Percentiles rank a stretch among this genome's conserved stretches.
Conservation (phyloP, 306 rosid genomes). For the Oxytropis ochrocephala region DNA sequence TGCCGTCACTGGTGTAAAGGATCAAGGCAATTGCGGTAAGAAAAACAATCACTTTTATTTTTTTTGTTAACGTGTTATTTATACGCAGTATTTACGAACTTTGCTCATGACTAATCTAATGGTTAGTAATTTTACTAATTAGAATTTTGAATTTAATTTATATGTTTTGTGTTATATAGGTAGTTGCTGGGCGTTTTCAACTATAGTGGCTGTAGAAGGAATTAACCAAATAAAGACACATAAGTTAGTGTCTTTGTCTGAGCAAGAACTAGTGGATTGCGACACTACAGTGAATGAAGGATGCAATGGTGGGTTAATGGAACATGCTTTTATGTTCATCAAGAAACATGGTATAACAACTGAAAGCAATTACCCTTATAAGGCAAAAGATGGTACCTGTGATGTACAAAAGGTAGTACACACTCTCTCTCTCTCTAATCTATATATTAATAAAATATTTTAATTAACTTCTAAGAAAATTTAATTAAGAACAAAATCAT, state of each 20-base stretch:
- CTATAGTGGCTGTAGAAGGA: conserved; percentile 47
- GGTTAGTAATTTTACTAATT: too few relatives aligned
- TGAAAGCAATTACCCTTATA: conserved; percentile 38
- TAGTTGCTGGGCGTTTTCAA: conserved; percentile 58
- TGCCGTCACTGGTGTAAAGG: conserved; percentile 36
- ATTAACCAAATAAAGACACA: conserved; percentile 41
- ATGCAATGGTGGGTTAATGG: conserved; percentile 53
- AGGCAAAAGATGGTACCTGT: conserved; percentile 33
- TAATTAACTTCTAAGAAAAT: background rate
- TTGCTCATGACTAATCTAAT: too few relatives aligned
- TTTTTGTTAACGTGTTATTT: too few relatives aligned
- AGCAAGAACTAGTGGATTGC: conserved; percentile 49
- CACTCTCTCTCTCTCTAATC: too few relatives aligned
- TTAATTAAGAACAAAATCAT: background rate
- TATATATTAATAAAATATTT: background rate
- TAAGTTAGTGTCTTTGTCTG: conserved; percentile 39
- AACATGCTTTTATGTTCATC: conserved; percentile 39
- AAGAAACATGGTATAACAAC: conserved; percentile 35
- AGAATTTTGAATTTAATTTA: background rate
- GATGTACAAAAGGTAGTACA: conserved; percentile 33
- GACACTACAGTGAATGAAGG: conserved; percentile 34
- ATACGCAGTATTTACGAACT: too few relatives aligned
- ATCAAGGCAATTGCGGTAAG: conserved; percentile 55
- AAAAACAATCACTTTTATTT: background rate
- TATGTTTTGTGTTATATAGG: conserved; percentile 12